Base-by-base conservation (phyloP, 345 rosid genomes). In the Clausena lansium region DNA sequence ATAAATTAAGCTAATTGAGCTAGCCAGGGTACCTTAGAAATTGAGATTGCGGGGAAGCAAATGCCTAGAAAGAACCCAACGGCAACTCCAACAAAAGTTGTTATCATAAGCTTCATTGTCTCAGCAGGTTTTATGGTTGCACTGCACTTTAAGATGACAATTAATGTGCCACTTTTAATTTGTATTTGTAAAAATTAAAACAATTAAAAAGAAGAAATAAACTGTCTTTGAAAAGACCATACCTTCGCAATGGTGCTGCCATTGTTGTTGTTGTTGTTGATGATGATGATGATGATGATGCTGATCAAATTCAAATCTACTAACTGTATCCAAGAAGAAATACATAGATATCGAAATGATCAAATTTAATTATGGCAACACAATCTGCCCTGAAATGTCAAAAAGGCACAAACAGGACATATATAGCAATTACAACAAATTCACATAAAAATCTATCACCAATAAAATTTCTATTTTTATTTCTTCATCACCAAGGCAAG, bases 1-100 rank as follows among this genome's bases (percentile, higher is more conserved):
- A 57, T 45, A 45, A 45, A 13, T 14, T 45, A 45, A 66, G 30
- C 20, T 6, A 41, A 25, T 32, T 10, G 47, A 41, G 20, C 22
- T 5, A 64, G 25, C 13, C 19, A 20, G 9, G 45, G 38, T 73
- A 92, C 98, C 97, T 90, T 91, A 22, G 97, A 86, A 78, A 92
- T 76, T 59, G 99, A 87, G 58, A 94, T 77, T 15, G 95, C 88
- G 25, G 98, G 98, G 72, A 90, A 85, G 35, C 91, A 91, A 77
- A 91, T 82, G 75, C 98, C 99, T 75, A 96, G 77, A 78, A 94
- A 89, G 83, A 94, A 91, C 81, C 99, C 99, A 72, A 91, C 86
- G 32, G 89, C 76, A 78, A 91, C 80, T 67, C 97, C 97, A 11
- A 87, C 74, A 74, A 96, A 81, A 47, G 94, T 84, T 57, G 91